Percentiles rank a stretch among this genome's conserved stretches.
Evolutionary conservation across 73 alveolate species (phyloP).

Genomic region (Vitrella brassicaformis): DNA sequence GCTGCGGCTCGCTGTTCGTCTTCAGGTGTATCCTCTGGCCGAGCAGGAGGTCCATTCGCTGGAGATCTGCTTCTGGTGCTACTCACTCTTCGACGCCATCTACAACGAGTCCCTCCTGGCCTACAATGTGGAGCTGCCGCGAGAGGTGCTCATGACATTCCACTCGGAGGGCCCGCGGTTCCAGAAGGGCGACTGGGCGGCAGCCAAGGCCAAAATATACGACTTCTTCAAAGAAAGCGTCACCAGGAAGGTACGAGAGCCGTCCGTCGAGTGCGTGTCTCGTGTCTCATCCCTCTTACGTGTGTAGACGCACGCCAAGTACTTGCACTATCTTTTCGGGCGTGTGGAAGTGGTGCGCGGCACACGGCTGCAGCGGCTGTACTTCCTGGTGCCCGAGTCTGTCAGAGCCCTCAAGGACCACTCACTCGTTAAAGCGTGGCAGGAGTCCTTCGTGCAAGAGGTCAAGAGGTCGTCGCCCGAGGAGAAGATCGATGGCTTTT

Average conservation of each 20-base stretch:
- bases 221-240: slow-evolving; percentile 13
- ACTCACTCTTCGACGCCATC: slow-evolving; percentile 19
- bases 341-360: slow-evolving; percentile 18
- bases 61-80: slow-evolving; percentile 14
- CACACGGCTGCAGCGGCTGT: slow-evolving; percentile 6
- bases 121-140: slow-evolving; percentile 1
- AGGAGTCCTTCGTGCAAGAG: slow-evolving; percentile 3
- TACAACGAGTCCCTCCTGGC: slow-evolving; percentile 8
- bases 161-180: not conserved
- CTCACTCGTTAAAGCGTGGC: slow-evolving; percentile 9
- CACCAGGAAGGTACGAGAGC: slow-evolving; percentile 1
- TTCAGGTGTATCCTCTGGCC: not conserved
- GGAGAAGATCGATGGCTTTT: slow-evolving; percentile 17
- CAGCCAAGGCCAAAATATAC: slow-evolving; percentile 14
- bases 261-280: too few relatives aligned
- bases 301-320: slow-evolving; percentile 24
- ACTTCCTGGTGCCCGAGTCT: slow-evolving; percentile 19
- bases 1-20: not conserved
- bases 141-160: not conserved
- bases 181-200: slow-evolving; percentile 16
- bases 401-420: slow-evolving; percentile 10
- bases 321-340: slow-evolving; percentile 19
- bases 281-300: too few relatives aligned
- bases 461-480: slow-evolving; percentile 18
- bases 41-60: slow-evolving; percentile 6